Evolutionary conservation across 2,329 filamentous ascomycete species (phyloP).

Genomic region (Sporothrix variecibatus): DNA sequence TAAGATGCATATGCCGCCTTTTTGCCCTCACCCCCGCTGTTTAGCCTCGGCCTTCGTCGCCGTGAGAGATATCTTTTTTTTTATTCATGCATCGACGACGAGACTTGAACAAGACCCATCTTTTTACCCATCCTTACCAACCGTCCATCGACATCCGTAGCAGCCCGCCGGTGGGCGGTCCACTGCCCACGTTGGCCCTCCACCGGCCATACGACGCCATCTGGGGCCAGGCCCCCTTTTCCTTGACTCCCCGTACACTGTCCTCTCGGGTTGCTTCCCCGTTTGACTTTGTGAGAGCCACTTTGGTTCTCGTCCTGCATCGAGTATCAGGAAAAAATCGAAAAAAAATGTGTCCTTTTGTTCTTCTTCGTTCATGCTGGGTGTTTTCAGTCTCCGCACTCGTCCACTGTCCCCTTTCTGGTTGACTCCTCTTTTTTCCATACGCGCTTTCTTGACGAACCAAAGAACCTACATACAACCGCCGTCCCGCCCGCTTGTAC

Average conservation of each 20-base stretch:
- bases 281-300: background rate
- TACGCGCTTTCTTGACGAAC: background rate
- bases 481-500: background rate
- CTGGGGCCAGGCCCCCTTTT: background rate
- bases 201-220: background rate
- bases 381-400: background rate
- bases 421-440: background rate
- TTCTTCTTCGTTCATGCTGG: background rate
- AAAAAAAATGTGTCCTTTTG: background rate
- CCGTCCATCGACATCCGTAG: background rate
- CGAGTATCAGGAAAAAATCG: background rate
- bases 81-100: background rate
- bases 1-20: background rate
- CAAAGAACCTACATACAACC: background rate
- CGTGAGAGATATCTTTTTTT: background rate
- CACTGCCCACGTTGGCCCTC: conserved; percentile 18
- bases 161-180: background rate
- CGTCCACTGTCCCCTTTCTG: background rate
- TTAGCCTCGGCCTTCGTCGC: background rate
- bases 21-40: background rate
- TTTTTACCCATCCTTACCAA: background rate
- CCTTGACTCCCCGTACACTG: background rate
- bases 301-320: background rate
- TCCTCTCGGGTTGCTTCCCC: conserved; percentile 16
- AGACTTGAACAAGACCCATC: background rate